A percentile compares a stretch with the other conserved stretches of the same genome.
phyloP scores from a whole-genome alignment of 208 protist species.

The Trypanosoma vivax region DNA sequence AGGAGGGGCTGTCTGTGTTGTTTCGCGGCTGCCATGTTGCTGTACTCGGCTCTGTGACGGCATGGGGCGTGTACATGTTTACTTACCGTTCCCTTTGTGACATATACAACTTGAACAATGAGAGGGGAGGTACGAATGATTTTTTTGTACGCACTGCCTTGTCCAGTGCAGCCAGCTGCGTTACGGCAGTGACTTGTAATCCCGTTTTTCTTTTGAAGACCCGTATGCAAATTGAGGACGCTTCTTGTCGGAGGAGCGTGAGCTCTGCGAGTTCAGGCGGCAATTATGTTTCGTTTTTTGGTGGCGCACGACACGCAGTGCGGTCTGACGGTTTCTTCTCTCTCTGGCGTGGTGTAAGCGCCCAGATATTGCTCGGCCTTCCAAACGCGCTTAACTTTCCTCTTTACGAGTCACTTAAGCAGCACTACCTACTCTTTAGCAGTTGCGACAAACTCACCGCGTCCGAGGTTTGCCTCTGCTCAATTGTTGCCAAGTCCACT shows the following conservation, averaged over 20 bases:
- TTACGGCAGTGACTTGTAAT: slow-evolving; percentile 64
- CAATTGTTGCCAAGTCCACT: slow-evolving; percentile 50
- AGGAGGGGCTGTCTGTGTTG: slow-evolving; percentile 54
- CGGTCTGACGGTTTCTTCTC: slow-evolving; percentile 46
- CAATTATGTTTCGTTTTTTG: slow-evolving; percentile 51
- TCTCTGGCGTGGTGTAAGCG: slow-evolving; percentile 71
- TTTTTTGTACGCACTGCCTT: slow-evolving; percentile 48
- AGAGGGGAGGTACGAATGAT: slow-evolving; percentile 5
- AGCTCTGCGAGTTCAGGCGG: background rate
- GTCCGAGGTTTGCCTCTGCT: slow-evolving; percentile 55
- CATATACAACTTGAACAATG: background rate
- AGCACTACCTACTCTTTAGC: slow-evolving; percentile 9
- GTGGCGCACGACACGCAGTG: slow-evolving; percentile 51
- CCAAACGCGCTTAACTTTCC: slow-evolving; percentile 81
- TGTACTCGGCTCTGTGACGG: slow-evolving; percentile 39
- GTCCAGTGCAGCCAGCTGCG: slow-evolving; percentile 61
- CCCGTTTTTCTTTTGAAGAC: slow-evolving; percentile 89
- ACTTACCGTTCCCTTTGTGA: slow-evolving; percentile 56
- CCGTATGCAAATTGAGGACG: slow-evolving; percentile 58
- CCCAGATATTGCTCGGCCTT: slow-evolving; percentile 71
- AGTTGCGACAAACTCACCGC: slow-evolving; percentile 24
- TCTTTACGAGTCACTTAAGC: slow-evolving; percentile 75
- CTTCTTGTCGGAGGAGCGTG: background rate
- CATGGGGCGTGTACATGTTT: slow-evolving; percentile 88
- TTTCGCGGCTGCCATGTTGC: slow-evolving; percentile 71